Evolutionary conservation across 2,329 filamentous ascomycete species (phyloP), one percentile per base, ranked within the genome.

Genomic region (Biscogniauxia mediterranea): DNA sequence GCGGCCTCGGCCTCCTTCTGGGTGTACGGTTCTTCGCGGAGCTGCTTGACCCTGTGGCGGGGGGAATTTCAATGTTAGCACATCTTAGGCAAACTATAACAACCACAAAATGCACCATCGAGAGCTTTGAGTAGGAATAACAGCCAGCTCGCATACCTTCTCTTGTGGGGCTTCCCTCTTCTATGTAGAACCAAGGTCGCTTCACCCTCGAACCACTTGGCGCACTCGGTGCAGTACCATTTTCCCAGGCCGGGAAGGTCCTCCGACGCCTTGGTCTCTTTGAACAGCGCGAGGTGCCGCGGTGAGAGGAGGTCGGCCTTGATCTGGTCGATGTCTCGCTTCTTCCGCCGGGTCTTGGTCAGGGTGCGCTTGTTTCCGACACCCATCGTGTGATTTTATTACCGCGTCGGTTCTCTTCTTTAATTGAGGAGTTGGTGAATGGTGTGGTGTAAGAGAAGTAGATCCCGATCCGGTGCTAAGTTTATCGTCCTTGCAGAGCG

Each of bases 201-300:
- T 67, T 95, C 90, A 55, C 88, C 90, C 76, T 98, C 94, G 75
- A 96, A 98, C 89, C 92, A 98, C 80, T 96, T 98, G 65, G 95
- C 90, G 76, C 95, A 99, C 77, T 97, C 91, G 17, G 90, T 82
- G 76, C 95, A 99, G 77, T 97, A 98, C 75, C 89, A 89, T 69
- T 87, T 83, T 25, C 95, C 95, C 55, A 97, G 82, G 0, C 88
- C 94, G 2, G 95, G 95, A 42, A 97, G 83, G 71, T 98, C 95
- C 74, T 98, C 94, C 21, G 85, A 79, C 5, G 89, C 86, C 73
- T 97, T 96, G 52, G 88, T 86, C 55, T 87, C 84, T 74, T 93
- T 90, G 81, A 89, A 93, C 66, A 91, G 86, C 54, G 86, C 80
- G 38, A 99, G 86, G 73, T 98, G 93, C 74, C 89, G 90, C 20